Conservation (phyloP, 1,139 yeast species). For the Waltiozyma sp. region DNA sequence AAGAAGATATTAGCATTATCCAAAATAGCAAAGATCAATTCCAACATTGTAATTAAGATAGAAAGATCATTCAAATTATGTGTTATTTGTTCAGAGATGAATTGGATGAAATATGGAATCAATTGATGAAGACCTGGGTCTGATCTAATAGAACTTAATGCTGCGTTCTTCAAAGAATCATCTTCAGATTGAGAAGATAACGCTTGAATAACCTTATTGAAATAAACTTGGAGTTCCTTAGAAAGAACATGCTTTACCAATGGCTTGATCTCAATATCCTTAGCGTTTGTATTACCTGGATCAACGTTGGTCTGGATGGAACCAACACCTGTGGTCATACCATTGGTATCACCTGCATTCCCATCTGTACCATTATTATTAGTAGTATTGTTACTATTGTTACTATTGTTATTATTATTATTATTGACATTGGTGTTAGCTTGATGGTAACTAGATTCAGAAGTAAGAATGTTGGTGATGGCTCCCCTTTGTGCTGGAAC, state of each 20-base stretch:
- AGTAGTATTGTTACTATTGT: conserved; percentile 4
- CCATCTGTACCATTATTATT: neutral
- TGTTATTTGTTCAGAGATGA: conserved; percentile 91
- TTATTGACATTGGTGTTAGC: conserved; percentile 3
- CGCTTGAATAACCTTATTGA: conserved; percentile 82
- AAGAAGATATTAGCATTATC: conserved; percentile 79
- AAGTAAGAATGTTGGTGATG: conserved; percentile 36
- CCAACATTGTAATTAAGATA: conserved; percentile 77
- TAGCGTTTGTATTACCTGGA: conserved; percentile 11
- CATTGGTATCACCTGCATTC: conserved; percentile 9
- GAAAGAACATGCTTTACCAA: conserved; percentile 94
- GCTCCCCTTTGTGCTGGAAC: conserved; percentile 69
- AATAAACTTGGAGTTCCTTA: conserved; percentile 85
- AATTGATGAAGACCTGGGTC: conserved; percentile 97
- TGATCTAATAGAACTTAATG: conserved; percentile 68
- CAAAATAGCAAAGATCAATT: conserved; percentile 75
- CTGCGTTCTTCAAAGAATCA: conserved; percentile 51
- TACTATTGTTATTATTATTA: conserved; percentile 1
- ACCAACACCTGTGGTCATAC: neutral
- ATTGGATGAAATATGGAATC: conserved; percentile 92
- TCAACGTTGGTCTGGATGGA: conserved; percentile 8
- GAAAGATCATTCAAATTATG: conserved; percentile 70
- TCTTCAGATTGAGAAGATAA: conserved; percentile 44
- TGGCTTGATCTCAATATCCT: conserved; percentile 74
- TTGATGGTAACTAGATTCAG: conserved; percentile 15